Evolutionary conservation across 1,284 basidiomycete species (phyloP).

Genomic region (Entoloma clypeatum): DNA sequence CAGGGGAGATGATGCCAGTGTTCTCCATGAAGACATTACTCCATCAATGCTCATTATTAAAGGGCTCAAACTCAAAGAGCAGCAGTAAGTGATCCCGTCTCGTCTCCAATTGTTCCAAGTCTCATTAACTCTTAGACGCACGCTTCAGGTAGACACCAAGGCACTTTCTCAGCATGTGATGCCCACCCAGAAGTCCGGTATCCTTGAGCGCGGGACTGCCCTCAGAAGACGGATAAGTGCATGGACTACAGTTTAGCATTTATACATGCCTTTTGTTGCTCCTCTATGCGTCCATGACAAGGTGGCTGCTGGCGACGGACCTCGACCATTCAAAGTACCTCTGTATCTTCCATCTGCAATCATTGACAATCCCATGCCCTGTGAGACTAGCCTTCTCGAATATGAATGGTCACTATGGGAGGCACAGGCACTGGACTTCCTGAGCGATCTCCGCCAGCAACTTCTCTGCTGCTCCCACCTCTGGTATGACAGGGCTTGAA

Average conservation of each 20-base stretch:
- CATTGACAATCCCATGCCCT: not conserved
- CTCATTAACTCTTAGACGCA: constrained; percentile 6
- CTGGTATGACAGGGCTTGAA: constrained; percentile 24
- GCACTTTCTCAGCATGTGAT: constrained; percentile 21
- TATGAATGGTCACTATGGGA: constrained; percentile 27
- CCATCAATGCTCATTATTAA: constrained; percentile 23
- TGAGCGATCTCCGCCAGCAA: constrained; percentile 26
- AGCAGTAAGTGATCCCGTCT: constrained; percentile 19
- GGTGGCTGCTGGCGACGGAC: constrained; percentile 9
- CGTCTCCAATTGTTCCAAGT: not conserved
- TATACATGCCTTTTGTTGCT: constrained; percentile 20
- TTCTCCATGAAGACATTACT: constrained; percentile 20
- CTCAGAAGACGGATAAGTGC: constrained; percentile 20
- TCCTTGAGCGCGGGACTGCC: constrained; percentile 18
- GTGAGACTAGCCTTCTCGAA: constrained; percentile 12
- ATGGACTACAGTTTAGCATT: constrained; percentile 22
- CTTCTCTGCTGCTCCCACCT: constrained; percentile 23
- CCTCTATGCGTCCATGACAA: constrained; percentile 10
- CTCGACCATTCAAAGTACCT: constrained; percentile 11
- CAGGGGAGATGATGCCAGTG: constrained; percentile 2
- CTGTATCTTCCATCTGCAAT: constrained; percentile 24
- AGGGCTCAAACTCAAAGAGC: constrained; percentile 24
- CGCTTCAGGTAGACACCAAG: constrained; percentile 15
- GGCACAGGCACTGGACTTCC: constrained; percentile 24
- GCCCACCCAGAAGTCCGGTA: constrained; percentile 18